Conservation (phyloP, 1,139 yeast species). For the Dujonia santamariae region DNA sequence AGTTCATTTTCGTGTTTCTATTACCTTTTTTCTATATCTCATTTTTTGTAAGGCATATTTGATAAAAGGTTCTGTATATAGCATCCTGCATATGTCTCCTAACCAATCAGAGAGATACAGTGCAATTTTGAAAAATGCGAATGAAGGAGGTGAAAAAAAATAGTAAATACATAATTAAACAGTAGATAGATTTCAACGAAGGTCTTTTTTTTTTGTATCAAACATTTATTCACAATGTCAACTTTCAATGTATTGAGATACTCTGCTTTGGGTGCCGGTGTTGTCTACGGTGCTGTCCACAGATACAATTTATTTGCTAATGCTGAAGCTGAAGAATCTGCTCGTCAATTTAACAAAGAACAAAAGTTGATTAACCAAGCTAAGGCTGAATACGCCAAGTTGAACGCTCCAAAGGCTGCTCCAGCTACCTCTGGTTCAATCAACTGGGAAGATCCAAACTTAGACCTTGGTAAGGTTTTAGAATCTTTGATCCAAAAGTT, state of each 20-base stretch:
- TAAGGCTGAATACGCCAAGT: slow-evolving; percentile 79
- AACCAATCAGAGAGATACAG: slow-evolving; percentile 2
- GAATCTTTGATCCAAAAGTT: slow-evolving; percentile 44
- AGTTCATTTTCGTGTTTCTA: neutral
- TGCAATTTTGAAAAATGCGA: neutral
- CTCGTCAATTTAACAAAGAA: slow-evolving; percentile 60
- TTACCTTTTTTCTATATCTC: too few relatives aligned
- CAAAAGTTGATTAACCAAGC: slow-evolving; percentile 82
- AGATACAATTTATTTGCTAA: slow-evolving; percentile 64
- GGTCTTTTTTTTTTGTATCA: neutral
- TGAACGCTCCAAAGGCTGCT: slow-evolving; percentile 48
- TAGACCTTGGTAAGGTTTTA: slow-evolving; percentile 65
- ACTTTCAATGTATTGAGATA: slow-evolving; percentile 78
- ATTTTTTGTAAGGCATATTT: too few relatives aligned
- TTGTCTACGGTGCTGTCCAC: slow-evolving; percentile 86
- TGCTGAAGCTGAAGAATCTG: slow-evolving; percentile 58
- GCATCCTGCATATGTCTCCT: slow-evolving; percentile 2
- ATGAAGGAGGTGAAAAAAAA: slow-evolving; percentile 1
- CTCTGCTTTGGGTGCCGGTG: slow-evolving; percentile 87
- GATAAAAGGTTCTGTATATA: neutral
- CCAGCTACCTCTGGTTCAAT: slow-evolving; percentile 39
- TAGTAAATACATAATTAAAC: neutral
- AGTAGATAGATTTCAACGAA: neutral
- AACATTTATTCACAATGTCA: slow-evolving; percentile 19
- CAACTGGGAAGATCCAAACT: slow-evolving; percentile 86